Conservation (phyloP, 2,329 filamentous ascomycete species). For the Paraphaeosphaeria minitans region DNA sequence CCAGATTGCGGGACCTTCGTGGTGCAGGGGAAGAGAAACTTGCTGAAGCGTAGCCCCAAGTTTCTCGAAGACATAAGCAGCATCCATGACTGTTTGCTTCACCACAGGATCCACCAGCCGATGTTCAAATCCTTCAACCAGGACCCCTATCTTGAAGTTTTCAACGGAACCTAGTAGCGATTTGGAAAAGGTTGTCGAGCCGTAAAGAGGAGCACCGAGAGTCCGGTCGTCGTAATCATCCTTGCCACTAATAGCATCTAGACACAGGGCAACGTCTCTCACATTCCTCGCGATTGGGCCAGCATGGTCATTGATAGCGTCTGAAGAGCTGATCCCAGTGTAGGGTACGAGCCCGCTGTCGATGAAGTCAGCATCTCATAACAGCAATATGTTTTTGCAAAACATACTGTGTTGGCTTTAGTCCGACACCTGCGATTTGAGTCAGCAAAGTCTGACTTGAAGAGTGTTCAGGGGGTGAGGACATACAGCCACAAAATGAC, state of each 20-base stretch:
- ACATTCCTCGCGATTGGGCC: constrained; percentile 39
- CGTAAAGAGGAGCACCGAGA: constrained; percentile 32
- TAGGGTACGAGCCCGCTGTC: constrained; percentile 58
- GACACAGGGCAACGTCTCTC: constrained; percentile 28
- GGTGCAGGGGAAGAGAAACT: constrained; percentile 36
- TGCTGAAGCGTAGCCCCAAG: constrained; percentile 55
- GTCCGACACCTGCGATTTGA: background rate
- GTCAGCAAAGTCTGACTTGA: background rate
- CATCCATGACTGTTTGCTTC: constrained; percentile 47
- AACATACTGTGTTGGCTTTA: constrained; percentile 7
- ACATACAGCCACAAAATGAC: constrained; percentile 42
- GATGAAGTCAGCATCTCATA: constrained; percentile 48
- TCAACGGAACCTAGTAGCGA: constrained; percentile 21
- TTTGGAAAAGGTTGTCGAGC: constrained; percentile 26
- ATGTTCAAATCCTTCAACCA: constrained; percentile 34
- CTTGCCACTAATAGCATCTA: constrained; percentile 38
- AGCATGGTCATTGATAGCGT: constrained; percentile 52
- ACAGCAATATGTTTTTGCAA: background rate
- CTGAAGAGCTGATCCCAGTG: constrained; percentile 50
- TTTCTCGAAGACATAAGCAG: constrained; percentile 46
- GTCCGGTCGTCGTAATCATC: constrained; percentile 40
- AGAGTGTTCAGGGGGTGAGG: background rate
- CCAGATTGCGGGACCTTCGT: constrained; percentile 47
- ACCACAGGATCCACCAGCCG: constrained; percentile 47
- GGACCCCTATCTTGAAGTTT: constrained; percentile 34